These are phyloP conservation scores for Ceratobasidium sp. DNA, from an alignment of 1,284 basidiomycete species.

Conservation along the genomic window DNA sequence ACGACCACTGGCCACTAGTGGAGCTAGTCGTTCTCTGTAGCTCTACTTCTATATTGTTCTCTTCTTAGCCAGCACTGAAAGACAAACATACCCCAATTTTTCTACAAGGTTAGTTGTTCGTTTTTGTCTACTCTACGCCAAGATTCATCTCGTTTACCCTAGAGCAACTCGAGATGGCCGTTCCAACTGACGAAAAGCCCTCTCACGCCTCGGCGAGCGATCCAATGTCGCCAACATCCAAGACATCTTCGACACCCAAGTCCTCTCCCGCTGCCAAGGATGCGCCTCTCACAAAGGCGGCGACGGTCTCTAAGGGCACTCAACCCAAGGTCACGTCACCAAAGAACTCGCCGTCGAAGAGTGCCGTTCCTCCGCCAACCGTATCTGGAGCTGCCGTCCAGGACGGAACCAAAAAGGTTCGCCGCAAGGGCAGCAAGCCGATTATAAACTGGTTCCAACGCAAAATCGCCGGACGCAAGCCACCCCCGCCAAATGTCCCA, in stretches of 20 bases:
- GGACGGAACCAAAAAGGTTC: constrained; percentile 38
- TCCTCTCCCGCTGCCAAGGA: constrained; percentile 13
- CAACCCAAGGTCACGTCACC: constrained; percentile 26
- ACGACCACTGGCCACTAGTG: constrained; percentile 11
- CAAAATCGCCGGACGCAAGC: constrained; percentile 68
- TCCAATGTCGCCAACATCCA: constrained; percentile 1
- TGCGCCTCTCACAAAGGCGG: constrained; percentile 24
- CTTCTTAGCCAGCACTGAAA: background rate
- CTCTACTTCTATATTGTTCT: background rate
- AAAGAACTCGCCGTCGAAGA: constrained; percentile 25
- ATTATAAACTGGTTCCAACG: constrained; percentile 92
- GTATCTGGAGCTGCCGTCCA: background rate
- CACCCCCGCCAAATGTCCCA: constrained; percentile 7
- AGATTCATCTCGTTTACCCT: background rate
- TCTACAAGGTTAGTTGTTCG: background rate
- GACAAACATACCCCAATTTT: background rate
- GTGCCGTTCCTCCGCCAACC: constrained; percentile 1
- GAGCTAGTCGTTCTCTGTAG: background rate
- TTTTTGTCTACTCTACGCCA: background rate
- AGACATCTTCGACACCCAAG: constrained; percentile 14
- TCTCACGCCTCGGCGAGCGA: constrained; percentile 10
- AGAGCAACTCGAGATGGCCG: constrained; percentile 19
- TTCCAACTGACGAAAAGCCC: constrained; percentile 9
- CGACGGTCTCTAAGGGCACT: constrained; percentile 31
- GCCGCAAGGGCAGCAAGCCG: constrained; percentile 65